These are phyloP conservation scores for Glycyrrhiza uralensis DNA, from an alignment of 306 rosid species.

Conservation along the genomic window DNA sequence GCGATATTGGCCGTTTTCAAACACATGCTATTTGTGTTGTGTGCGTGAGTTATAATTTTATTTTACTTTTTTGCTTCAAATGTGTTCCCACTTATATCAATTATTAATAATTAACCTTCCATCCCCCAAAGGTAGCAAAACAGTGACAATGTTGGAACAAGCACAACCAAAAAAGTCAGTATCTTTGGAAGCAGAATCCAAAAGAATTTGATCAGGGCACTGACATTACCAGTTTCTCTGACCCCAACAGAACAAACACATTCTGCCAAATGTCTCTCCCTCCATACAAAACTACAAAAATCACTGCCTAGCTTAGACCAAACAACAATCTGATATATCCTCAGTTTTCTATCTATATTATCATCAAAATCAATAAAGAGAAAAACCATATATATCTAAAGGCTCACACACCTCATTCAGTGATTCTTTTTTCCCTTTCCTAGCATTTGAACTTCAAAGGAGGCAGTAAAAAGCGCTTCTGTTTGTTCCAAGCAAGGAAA, in stretches of 20 bases:
- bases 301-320: conserved; percentile 9
- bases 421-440: not conserved
- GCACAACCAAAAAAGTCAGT: conserved; percentile 28
- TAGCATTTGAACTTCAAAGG: conserved; percentile 21
- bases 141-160: conserved; percentile 7
- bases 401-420: not conserved
- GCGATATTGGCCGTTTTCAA: too few relatives aligned
- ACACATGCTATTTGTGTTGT: too few relatives aligned
- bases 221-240: conserved; percentile 15
- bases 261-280: conserved; percentile 29
- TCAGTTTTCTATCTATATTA: not conserved
- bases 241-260: conserved; percentile 21
- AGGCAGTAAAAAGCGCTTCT: conserved; percentile 7
- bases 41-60: too few relatives aligned
- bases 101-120: not conserved
- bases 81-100: not conserved
- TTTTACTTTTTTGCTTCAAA: not conserved
- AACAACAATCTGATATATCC: not conserved
- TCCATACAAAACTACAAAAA: conserved; percentile 25
- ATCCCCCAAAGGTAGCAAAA: not conserved
- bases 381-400: not conserved
- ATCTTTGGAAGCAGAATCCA: conserved; percentile 35
- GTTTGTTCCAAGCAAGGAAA: conserved; percentile 27
- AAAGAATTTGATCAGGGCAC: conserved; percentile 25
- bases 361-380: conserved; percentile 20